Evolutionary conservation across 495 filamentous ascomycete genomes (phyloP).

Genomic region (Neurospora discreta): DNA sequence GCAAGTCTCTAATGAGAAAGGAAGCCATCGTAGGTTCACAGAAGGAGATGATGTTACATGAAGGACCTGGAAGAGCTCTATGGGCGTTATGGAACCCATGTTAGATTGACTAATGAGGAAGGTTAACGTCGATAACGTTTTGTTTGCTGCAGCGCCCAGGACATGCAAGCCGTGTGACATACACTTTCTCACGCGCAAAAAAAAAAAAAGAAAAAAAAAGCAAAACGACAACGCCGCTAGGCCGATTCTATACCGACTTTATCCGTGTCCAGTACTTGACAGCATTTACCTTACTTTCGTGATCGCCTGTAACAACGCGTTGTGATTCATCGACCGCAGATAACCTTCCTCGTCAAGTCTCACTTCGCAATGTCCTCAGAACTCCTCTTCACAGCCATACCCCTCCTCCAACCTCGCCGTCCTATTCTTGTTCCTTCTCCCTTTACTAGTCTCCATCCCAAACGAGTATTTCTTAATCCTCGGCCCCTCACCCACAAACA

Average conservation of each 20-base stretch:
- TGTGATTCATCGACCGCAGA: no score
- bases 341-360: no score
- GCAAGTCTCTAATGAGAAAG: not conserved
- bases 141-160: not conserved
- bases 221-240: no score
- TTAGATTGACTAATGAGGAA: not conserved
- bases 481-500: conserved; percentile 18
- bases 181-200: no score
- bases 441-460: conserved; percentile 1
- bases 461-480: conserved; percentile 22
- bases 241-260: not conserved
- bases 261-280: not conserved
- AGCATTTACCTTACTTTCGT: not conserved
- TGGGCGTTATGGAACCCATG: not conserved
- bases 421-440: not conserved
- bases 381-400: not conserved
- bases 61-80: not conserved
- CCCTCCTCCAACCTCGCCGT: not conserved
- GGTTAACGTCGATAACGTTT: not conserved
- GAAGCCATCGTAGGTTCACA: not conserved
- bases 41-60: not conserved
- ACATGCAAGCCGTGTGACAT: not conserved
- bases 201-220: no score
- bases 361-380: no score
- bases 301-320: not conserved